Percentiles rank a stretch among this genome's conserved stretches.
Conservation (phyloP, 2,329 filamentous ascomycete species). For the Paecilomyces variotii region DNA sequence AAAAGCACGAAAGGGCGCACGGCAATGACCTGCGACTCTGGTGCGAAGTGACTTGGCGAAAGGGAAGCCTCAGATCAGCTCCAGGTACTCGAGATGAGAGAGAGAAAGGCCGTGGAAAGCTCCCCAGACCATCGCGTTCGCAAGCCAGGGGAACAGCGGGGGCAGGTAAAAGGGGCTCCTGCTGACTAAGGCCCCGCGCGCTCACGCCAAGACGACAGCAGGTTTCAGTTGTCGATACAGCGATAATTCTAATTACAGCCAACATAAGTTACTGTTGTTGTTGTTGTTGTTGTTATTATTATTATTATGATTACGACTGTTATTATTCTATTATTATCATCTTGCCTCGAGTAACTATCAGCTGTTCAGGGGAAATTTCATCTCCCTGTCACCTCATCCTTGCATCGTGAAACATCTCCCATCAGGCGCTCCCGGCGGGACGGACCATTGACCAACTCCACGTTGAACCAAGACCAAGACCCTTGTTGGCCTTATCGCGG, state of each 20-base stretch:
- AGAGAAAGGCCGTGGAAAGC: neutral
- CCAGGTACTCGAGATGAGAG: neutral
- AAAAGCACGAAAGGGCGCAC: neutral
- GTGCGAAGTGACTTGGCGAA: neutral
- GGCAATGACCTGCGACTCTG: neutral
- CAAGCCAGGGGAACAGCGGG: neutral
- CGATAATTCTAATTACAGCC: too few species aligned
- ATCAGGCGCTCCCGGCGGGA: neutral
- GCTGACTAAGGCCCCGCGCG: slow-evolving; percentile 21
- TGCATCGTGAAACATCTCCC: neutral
- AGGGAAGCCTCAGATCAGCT: neutral
- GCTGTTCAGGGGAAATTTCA: neutral
- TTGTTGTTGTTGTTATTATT: too few species aligned
- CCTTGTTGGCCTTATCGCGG: neutral
- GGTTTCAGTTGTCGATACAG: neutral
- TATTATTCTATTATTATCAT: too few species aligned
- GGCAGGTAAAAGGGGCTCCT: slow-evolving; percentile 29
- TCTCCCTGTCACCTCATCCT: neutral
- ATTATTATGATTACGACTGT: too few species aligned
- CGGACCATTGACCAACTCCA: neutral
- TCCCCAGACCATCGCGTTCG: neutral
- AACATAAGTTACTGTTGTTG: too few species aligned
- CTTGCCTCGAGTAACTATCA: neutral
- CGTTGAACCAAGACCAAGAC: neutral
- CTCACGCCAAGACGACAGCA: neutral